Conservation (phyloP, 306 rosid species). For the Inga laurina region DNA sequence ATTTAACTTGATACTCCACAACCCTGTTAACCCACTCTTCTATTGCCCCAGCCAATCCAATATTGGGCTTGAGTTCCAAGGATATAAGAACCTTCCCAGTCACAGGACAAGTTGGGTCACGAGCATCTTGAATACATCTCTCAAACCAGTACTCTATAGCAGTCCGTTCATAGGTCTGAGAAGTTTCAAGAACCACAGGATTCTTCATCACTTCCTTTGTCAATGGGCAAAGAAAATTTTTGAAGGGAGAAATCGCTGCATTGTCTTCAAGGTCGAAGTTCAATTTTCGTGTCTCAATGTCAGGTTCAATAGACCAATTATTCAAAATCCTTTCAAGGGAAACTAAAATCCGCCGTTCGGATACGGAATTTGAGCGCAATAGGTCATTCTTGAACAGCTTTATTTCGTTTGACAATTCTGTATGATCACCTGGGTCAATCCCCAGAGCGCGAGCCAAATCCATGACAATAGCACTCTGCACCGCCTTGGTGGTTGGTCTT, state of each 20-base stretch:
- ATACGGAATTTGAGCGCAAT: conserved; percentile 19
- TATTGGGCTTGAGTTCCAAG: conserved; percentile 53
- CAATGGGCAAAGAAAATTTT: conserved; percentile 52
- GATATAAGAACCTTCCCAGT: conserved; percentile 46
- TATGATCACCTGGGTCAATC: conserved; percentile 42
- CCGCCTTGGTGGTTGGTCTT: conserved; percentile 51
- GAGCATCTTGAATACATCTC: conserved; percentile 48
- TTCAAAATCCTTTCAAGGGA: conserved; percentile 47
- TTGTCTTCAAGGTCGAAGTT: conserved; percentile 48
- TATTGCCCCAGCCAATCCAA: conserved; percentile 56
- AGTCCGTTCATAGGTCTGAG: conserved; percentile 57
- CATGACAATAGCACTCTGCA: conserved; percentile 61
- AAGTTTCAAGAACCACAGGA: conserved; percentile 54
- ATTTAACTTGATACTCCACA: conserved; percentile 42
- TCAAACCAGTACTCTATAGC: conserved; percentile 57
- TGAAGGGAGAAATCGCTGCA: conserved; percentile 44
- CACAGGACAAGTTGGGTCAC: conserved; percentile 54
- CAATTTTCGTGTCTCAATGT: conserved; percentile 13
- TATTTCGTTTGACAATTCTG: conserved; percentile 47
- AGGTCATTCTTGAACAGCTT: conserved; percentile 44
- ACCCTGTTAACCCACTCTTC: conserved; percentile 57
- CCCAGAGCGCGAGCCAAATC: conserved; percentile 66
- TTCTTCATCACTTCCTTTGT: conserved; percentile 62
- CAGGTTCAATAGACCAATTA: conserved; percentile 37
- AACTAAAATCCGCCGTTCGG: conserved; percentile 40